A percentile compares a stretch with the other conserved stretches of the same genome.
Conservation (phyloP, 768 basidiomycete genomes). For the Boletus huronensis region DNA sequence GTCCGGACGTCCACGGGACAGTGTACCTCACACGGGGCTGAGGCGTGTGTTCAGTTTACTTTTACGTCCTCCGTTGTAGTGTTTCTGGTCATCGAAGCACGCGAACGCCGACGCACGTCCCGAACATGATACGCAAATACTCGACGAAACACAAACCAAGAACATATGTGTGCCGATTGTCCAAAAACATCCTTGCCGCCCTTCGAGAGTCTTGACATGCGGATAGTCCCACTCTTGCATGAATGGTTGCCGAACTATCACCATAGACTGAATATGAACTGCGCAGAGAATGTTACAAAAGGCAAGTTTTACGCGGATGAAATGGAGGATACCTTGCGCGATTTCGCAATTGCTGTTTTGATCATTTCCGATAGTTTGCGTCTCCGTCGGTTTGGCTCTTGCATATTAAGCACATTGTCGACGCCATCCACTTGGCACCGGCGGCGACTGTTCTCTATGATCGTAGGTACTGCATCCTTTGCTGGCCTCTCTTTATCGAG, state of each 20-base stretch:
- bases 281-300: conserved; percentile 18
- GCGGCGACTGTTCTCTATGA: background rate
- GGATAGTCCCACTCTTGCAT: background rate
- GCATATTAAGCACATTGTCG: background rate
- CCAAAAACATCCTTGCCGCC: conserved; percentile 1
- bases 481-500: conserved; percentile 2
- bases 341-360: conserved; percentile 20
- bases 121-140: conserved; percentile 23
- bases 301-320: conserved; percentile 12
- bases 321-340: conserved; percentile 21
- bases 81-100: conserved; percentile 9
- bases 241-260: conserved; percentile 6
- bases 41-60: conserved; percentile 8
- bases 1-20: conserved; percentile 2
- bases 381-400: conserved; percentile 7
- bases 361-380: conserved; percentile 19
- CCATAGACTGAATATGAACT: conserved; percentile 25
- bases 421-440: background rate
- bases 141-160: conserved; percentile 16
- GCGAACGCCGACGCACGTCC: conserved; percentile 7
- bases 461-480: conserved; percentile 7
- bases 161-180: conserved; percentile 11
- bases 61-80: conserved; percentile 5
- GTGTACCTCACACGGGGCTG: conserved; percentile 4
- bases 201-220: conserved; percentile 2